These are phyloP conservation scores for Stemphylium beticola DNA, from an alignment of 2,329 filamentous ascomycete species.

Conservation along the genomic window DNA sequence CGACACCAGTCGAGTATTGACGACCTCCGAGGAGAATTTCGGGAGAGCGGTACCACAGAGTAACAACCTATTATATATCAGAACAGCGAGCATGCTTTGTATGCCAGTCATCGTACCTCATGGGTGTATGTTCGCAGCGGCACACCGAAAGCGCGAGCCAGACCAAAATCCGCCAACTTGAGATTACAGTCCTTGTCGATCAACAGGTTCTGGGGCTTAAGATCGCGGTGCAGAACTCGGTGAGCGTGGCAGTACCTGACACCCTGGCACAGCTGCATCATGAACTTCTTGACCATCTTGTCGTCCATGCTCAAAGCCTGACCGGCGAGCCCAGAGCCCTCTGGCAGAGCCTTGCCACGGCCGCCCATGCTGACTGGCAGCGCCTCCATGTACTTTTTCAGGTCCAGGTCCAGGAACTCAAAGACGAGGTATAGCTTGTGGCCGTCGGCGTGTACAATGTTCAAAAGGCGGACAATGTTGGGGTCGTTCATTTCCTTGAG, in stretches of 20 bases:
- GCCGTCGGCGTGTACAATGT: constrained; percentile 93
- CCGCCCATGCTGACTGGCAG: constrained; percentile 84
- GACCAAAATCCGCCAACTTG: constrained; percentile 88
- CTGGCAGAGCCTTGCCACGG: constrained; percentile 82
- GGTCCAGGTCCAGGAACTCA: constrained; percentile 87
- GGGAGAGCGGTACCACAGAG: constrained; percentile 88
- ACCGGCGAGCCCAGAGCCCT: constrained; percentile 70
- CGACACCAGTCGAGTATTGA: constrained; percentile 91
- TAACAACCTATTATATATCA: constrained; percentile 69
- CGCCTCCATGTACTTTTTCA: constrained; percentile 97
- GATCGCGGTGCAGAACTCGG: constrained; percentile 82
- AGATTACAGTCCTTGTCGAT: constrained; percentile 87
- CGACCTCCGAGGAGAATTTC: constrained; percentile 90
- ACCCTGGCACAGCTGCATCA: constrained; percentile 84
- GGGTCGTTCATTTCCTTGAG: constrained; percentile 94
- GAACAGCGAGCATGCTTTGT: neutral
- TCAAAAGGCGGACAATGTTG: constrained; percentile 85
- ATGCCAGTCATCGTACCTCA: constrained; percentile 61
- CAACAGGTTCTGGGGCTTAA: constrained; percentile 90
- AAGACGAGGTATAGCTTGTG: constrained; percentile 95
- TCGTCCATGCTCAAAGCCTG: constrained; percentile 75
- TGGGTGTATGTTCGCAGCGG: constrained; percentile 91
- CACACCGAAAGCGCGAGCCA: constrained; percentile 89
- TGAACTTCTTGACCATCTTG: constrained; percentile 89
- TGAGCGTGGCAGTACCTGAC: constrained; percentile 89